These are phyloP conservation scores for Porpolomopsis calyptriformis DNA, from an alignment of 768 basidiomycete genomes.

Conservation along the genomic window DNA sequence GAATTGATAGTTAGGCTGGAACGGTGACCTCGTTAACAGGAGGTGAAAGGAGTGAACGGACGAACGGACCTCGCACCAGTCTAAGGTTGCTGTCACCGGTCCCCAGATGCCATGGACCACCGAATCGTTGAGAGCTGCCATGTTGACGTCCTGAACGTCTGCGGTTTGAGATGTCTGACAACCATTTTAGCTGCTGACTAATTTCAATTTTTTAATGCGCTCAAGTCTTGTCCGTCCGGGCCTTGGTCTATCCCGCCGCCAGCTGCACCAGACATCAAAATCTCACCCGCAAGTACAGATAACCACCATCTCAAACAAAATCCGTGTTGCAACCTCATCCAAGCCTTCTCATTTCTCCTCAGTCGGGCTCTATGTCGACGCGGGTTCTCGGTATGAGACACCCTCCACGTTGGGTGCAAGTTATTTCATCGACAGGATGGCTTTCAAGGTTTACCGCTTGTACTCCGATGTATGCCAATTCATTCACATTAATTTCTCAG, in stretches of 20 bases:
- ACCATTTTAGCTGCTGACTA: no score
- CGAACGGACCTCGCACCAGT: constrained; percentile 59
- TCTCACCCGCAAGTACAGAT: constrained; percentile 34
- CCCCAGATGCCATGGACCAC: constrained; percentile 51
- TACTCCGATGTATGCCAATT: background rate
- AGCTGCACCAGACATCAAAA: constrained; percentile 3
- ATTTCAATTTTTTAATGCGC: no score
- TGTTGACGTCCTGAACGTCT: no score
- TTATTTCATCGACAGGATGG: constrained; percentile 91
- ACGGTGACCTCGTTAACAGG: background rate
- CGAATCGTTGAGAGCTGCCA: no score
- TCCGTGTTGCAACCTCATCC: constrained; percentile 83
- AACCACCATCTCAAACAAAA: constrained; percentile 83
- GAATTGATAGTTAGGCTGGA: constrained; percentile 67
- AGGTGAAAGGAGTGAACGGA: background rate
- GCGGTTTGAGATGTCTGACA: no score
- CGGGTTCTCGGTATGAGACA: constrained; percentile 84
- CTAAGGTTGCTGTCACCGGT: constrained; percentile 59
- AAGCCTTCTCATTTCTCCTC: constrained; percentile 93
- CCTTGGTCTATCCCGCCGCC: background rate
- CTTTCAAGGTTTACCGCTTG: constrained; percentile 70
- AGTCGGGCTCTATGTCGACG: constrained; percentile 88
- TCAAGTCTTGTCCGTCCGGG: no score
- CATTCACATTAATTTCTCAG: constrained; percentile 28
- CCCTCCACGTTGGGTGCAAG: constrained; percentile 64